Base-by-base conservation (phyloP, 2,329 filamentous ascomycete species). In the Botrytis byssoidea region DNA sequence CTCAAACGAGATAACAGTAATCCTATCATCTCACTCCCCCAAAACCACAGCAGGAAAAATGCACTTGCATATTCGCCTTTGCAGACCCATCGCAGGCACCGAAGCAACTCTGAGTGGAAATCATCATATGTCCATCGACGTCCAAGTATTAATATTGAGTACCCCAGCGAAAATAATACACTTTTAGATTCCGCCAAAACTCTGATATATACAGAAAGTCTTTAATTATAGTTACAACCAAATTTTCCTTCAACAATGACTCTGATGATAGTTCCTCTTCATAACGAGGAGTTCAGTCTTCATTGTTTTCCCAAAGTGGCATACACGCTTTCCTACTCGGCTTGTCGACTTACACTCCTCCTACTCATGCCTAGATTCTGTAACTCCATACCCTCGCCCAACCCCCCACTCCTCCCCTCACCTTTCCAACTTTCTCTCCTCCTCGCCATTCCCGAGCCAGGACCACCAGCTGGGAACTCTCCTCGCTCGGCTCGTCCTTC, bases 261-360 rank as follows among this genome's bases (percentile, higher is more conserved):
- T 64, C 25, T n/a, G 10, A 29, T 22, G 2, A 32, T 20, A 14
- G 29, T 46, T 32, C 40, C n/a, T 29, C 25, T 44, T 6, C 25
- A 29, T 20, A 65, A 44, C 5, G 2, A 44, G 20, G 9, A 16
- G 29, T 35, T 10, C 32, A 14, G 7, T n/a, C n/a, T 51, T 14
- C 18, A n/a, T 51, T 12, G 20, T 14, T 35, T 25, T 20, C n/a
- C n/a, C 14, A 55, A n/a, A 57, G 29, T 29, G n/a, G 55, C 35
- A 25, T 16, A 32, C 29, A 14, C 18, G 10, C 1, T 32, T 55
- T n/a, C 57, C 44, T 46, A 46, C 20, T 76, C 75, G 6, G 74
- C 74, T 65, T 78, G 78, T 61, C 76, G 67, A 77, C 79, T 79
- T 57, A 75, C 74, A 74, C 79, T 79, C 69, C 77, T 77, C 59